phyloP scores from a whole-genome alignment of 768 basidiomycete species.

The Suillus subluteus region DNA sequence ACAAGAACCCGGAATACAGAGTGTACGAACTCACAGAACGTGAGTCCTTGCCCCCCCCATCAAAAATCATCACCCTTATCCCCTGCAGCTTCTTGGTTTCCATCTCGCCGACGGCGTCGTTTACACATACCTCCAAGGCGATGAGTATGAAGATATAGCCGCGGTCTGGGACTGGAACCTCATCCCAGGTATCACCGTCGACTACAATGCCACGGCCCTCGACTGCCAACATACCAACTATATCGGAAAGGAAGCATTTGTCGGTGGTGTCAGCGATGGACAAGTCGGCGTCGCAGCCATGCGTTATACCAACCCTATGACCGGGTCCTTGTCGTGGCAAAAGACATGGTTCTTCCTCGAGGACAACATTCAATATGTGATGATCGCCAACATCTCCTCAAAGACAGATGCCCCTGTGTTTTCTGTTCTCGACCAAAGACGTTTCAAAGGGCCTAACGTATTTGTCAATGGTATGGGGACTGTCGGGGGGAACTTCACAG shows the following conservation, averaged over 20 bases:
- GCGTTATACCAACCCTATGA: conserved; percentile 69
- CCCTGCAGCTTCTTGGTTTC: conserved; percentile 59
- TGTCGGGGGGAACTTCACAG: conserved; percentile 8
- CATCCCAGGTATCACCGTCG: conserved; percentile 71
- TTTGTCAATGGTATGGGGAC: conserved; percentile 41
- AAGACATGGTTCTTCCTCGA: conserved; percentile 79
- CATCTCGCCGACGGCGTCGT: conserved; percentile 69
- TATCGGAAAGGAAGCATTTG: conserved; percentile 57
- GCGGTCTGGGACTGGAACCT: conserved; percentile 81
- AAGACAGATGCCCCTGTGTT: conserved; percentile 50
- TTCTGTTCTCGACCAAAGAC: conserved; percentile 71
- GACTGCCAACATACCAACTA: conserved; percentile 46
- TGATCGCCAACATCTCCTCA: conserved; percentile 55
- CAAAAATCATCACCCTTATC: background rate
- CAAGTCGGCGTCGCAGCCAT: conserved; percentile 61
- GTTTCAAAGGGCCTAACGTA: conserved; percentile 42
- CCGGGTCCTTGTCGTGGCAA: conserved; percentile 58
- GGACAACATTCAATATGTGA: conserved; percentile 64
- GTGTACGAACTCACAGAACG: conserved; percentile 66
- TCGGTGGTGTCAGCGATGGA: conserved; percentile 68
- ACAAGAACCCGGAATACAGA: conserved; percentile 62
- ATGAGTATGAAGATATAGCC: conserved; percentile 75
- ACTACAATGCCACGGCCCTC: conserved; percentile 61
- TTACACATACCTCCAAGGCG: conserved; percentile 65
- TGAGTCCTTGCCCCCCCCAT: conserved; percentile 26